phyloP scores from a whole-genome alignment of 179 eudicot genomes.

The Carnegiea gigantea region DNA sequence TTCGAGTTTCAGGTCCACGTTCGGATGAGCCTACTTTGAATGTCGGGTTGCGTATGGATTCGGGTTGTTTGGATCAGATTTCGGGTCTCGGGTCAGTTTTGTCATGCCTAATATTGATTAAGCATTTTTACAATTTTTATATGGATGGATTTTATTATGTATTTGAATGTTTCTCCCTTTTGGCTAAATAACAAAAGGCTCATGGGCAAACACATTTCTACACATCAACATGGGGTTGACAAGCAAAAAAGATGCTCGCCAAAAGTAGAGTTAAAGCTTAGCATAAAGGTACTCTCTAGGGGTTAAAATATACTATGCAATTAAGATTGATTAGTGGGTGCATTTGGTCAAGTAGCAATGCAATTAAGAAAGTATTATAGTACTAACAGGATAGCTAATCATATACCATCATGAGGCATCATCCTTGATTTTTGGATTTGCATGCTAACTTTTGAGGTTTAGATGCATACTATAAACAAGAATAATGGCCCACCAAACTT shows the following conservation, averaged over 20 bases:
- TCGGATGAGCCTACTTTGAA: no score
- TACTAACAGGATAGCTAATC: constrained; percentile 23
- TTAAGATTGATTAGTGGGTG: background rate
- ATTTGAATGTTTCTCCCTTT: background rate
- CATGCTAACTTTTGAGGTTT: constrained; percentile 22
- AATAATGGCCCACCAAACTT: background rate
- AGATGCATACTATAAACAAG: background rate
- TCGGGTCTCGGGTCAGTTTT: no score
- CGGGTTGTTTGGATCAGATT: no score
- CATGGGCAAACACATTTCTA: background rate
- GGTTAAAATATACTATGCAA: no score
- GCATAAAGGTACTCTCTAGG: background rate
- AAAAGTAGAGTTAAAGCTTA: constrained; percentile 11
- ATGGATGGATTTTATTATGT: background rate
- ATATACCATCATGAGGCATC: constrained; percentile 17
- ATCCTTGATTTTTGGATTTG: constrained; percentile 18
- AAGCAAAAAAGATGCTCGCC: background rate
- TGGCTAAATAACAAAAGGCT: background rate
- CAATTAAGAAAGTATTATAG: background rate
- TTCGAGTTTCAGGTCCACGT: no score
- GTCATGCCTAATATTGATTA: no score
- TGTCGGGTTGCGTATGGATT: no score
- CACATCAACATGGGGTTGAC: constrained; percentile 8
- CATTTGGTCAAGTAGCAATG: constrained; percentile 10
- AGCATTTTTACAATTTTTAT: background rate